These are phyloP conservation scores for Cryptococcus sp. DNA, from an alignment of 1,284 basidiomycete species.

Conservation along the genomic window DNA sequence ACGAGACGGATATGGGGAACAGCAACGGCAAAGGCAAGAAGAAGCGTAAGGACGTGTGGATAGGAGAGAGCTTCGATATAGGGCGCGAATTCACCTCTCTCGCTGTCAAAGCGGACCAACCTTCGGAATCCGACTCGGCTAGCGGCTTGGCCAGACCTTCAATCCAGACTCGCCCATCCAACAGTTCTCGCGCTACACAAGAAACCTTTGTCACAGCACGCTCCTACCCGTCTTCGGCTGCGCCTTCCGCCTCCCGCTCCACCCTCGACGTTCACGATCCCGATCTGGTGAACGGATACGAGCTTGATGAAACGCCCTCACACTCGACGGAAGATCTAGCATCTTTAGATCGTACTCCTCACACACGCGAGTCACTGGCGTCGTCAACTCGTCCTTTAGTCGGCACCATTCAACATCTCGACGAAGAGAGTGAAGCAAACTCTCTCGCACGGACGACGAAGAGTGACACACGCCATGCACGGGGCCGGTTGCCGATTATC, in stretches of 20 bases:
- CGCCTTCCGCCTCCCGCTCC: constrained; percentile 13
- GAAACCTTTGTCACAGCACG: constrained; percentile 46
- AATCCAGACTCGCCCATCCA: constrained; percentile 10
- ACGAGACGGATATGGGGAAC: constrained; percentile 15
- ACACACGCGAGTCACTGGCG: constrained; percentile 18
- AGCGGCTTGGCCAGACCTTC: constrained; percentile 6
- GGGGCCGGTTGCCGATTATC: constrained; percentile 2
- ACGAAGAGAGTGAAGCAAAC: constrained; percentile 5
- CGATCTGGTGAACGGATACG: constrained; percentile 3
- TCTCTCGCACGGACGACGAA: background rate
- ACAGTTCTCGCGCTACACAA: constrained; percentile 27
- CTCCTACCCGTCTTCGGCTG: constrained; percentile 21
- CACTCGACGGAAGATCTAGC: constrained; percentile 1
- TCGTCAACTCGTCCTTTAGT: constrained; percentile 32
- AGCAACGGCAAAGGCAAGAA: constrained; percentile 17
- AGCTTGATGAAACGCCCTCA: constrained; percentile 3
- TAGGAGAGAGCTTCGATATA: constrained; percentile 49
- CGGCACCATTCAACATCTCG: constrained; percentile 10
- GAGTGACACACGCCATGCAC: background rate
- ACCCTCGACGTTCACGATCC: constrained; percentile 7
- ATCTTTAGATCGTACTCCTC: background rate
- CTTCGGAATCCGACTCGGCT: constrained; percentile 1
- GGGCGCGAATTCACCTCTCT: constrained; percentile 38
- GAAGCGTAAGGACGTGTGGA: constrained; percentile 36
- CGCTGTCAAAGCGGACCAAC: background rate